Evolutionary conservation across 306 rosid species (phyloP).

Genomic region (Lathyrus aphaca): DNA sequence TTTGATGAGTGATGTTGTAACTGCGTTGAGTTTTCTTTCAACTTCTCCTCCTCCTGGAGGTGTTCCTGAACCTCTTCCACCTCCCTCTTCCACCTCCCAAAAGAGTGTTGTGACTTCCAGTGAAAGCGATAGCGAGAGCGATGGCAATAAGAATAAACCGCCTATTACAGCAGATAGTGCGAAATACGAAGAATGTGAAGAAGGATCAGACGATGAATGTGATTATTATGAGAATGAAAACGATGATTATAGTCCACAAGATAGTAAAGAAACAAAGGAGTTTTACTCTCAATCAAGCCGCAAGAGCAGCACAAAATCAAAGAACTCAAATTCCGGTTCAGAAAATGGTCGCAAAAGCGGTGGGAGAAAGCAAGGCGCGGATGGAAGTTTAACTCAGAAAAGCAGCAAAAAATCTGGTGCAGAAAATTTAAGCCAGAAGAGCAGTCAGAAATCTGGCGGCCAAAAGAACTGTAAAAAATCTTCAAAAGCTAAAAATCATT

Average conservation of each 20-base stretch:
- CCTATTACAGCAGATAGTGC: constrained; percentile 30
- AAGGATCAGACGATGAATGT: constrained; percentile 36
- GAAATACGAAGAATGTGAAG: constrained; percentile 26
- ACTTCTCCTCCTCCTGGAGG: constrained; percentile 39
- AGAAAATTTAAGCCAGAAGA: constrained; percentile 34
- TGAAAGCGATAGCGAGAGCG: constrained; percentile 17
- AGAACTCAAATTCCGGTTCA: constrained; percentile 38
- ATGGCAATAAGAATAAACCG: background rate
- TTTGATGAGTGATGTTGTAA: constrained; percentile 78
- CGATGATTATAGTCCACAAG: constrained; percentile 39
- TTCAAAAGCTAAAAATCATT: background rate
- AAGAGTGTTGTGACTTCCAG: constrained; percentile 15
- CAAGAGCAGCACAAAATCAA: constrained; percentile 46
- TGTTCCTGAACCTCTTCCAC: constrained; percentile 35
- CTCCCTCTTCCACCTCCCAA: constrained; percentile 6
- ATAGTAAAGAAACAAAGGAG: constrained; percentile 34
- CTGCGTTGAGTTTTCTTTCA: constrained; percentile 77
- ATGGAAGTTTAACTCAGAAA: constrained; percentile 35
- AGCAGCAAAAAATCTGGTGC: constrained; percentile 29
- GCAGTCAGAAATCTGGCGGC: constrained; percentile 24
- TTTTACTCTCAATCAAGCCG: constrained; percentile 40
- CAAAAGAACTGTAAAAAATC: constrained; percentile 40
- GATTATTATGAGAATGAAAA: constrained; percentile 40
- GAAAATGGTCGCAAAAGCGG: constrained; percentile 39
- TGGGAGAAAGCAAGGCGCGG: constrained; percentile 26